Conservation (phyloP, 2,329 filamentous ascomycete genomes). For the Helicocarpus griseus region DNA sequence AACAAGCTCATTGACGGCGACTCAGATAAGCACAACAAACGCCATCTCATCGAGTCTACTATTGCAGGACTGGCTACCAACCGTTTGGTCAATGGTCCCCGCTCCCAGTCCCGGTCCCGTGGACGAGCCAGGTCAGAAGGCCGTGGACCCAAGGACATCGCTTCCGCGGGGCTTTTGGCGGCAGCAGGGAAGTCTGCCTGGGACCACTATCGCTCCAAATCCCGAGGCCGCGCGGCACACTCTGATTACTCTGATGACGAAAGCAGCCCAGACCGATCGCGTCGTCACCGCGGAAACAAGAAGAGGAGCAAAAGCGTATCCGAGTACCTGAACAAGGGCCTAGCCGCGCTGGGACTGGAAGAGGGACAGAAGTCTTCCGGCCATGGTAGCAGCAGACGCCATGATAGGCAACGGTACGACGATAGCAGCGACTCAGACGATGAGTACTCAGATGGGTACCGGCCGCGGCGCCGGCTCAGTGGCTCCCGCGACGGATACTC, state of each 20-base stretch:
- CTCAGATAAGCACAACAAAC: conserved; percentile 63
- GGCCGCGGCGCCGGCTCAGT: conserved; percentile 18
- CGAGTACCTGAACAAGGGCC: conserved; percentile 35
- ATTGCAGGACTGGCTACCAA: conserved; percentile 82
- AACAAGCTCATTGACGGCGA: conserved; percentile 63
- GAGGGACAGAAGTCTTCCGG: conserved; percentile 18
- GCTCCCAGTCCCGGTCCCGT: conserved; percentile 61
- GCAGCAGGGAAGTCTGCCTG: conserved; percentile 40
- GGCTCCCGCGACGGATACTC: conserved; percentile 6
- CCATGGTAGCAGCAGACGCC: conserved; percentile 22
- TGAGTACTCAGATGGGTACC: conserved; percentile 33
- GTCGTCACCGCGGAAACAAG: conserved; percentile 33
- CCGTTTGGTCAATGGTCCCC: conserved; percentile 71
- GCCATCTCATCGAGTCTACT: conserved; percentile 76
- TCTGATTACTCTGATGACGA: conserved; percentile 39
- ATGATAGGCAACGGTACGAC: conserved; percentile 23
- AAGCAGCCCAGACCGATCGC: conserved; percentile 46
- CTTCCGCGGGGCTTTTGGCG: conserved; percentile 35
- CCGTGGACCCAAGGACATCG: conserved; percentile 35
- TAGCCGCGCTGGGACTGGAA: conserved; percentile 35
- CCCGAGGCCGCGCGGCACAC: conserved; percentile 20
- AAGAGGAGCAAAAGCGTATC: conserved; percentile 38
- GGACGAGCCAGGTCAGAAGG: conserved; percentile 33
- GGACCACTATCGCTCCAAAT: conserved; percentile 34
- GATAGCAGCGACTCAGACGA: conserved; percentile 23